Percentiles rank a stretch among this genome's conserved stretches.
Evolutionary conservation across 148 eudicot genomes (phyloP).

Genomic region (Simmondsia chinensis): DNA sequence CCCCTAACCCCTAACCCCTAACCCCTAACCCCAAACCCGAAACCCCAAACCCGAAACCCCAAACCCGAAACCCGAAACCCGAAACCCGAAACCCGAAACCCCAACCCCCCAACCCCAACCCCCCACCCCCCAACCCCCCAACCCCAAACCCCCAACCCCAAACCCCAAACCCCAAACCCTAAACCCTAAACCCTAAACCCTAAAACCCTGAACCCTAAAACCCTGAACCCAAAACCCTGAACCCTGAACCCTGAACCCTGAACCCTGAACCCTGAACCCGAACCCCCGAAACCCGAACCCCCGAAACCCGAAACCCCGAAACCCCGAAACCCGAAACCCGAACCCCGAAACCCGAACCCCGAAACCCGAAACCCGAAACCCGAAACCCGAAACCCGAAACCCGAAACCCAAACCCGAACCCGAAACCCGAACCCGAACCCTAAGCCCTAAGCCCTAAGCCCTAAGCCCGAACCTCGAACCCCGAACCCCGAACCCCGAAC

Average conservation of each 20-base stretch:
- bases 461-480: constrained; percentile 4
- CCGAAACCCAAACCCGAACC: constrained; percentile 9
- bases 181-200: constrained; percentile 9
- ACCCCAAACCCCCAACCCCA: too few species aligned
- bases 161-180: constrained; percentile 9
- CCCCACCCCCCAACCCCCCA: too few species aligned
- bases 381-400: constrained; percentile 9
- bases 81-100: too few species aligned
- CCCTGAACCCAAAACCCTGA: constrained; percentile 6
- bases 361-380: constrained; percentile 8
- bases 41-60: constrained; percentile 7
- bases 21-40: too few species aligned
- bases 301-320: too few species aligned
- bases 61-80: constrained; percentile 6
- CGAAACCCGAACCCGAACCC: constrained; percentile 6
- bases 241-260: constrained; percentile 1
- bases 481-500: constrained; percentile 3
- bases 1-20: too few species aligned
- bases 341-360: constrained; percentile 9
- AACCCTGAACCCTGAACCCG: constrained; percentile 2
- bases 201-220: constrained; percentile 10
- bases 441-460: constrained; percentile 5
- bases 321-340: constrained; percentile 9
- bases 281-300: constrained; percentile 5
- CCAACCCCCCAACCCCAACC: too few species aligned